Base-by-base conservation (phyloP, 805 yeast genomes). In the Pichia insulana region DNA sequence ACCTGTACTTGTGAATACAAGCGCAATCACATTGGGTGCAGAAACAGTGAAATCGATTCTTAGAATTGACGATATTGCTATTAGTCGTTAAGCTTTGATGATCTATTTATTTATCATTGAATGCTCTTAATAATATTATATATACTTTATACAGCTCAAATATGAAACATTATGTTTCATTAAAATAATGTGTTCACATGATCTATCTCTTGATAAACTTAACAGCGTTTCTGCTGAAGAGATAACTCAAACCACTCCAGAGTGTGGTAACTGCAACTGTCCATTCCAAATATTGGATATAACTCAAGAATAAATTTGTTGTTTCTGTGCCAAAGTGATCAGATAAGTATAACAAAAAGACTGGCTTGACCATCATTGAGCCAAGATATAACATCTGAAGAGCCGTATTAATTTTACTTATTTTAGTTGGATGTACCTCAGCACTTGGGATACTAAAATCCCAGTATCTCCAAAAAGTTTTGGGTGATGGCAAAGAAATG, bases 11-110 rank as follows among this genome's bases (percentile, higher is more conserved):
- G 98, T 92, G 41, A 84, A 83, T 61, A 89, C 92, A 16, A 85
- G 96, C 64, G 96, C 97, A 39, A 81, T 92, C 44, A 80, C 95
- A 12, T 74, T 92, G 54, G 97, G 97, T 27, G 82, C 97, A 17
- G 99, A 92, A 69, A 84, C 95, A 51, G 97, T 90, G 45, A 94
- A 92, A 68, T 83, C 95, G 36, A 88, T 92, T 50, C 72, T 92
- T 62, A 82, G 98, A 66, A 92, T 92, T 57, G 99, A 92, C 64
- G 99, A 94, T 64, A 94, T 92, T 55, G 84, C 96, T 33, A 86
- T 92, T 61, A 80, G 94, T 63, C 78, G 95, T 62, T 84, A 69
- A 36, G 20, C 3, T 26, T 16, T 16, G 7, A 18, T 17, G 13
- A n/a, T 28, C 13, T 28, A 28, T 12, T 28, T 5, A 7, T 5